Base-by-base conservation (phyloP, 2,329 filamentous ascomycete species). In the Pestalotiopsis sp. region DNA sequence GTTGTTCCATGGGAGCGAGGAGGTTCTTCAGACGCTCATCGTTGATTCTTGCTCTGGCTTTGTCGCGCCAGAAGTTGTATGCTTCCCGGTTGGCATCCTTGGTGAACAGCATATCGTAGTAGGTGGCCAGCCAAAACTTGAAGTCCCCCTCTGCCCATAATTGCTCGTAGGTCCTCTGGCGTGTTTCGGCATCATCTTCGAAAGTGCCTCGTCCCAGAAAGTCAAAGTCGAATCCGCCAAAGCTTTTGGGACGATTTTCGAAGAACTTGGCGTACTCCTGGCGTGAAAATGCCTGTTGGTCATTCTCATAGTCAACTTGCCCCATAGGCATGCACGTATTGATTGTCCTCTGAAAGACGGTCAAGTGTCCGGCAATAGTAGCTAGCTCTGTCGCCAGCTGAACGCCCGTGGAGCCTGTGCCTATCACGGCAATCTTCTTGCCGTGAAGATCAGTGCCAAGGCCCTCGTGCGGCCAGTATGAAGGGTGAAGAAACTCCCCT, bases 141-240 rank as follows among this genome's bases (percentile, higher is more conserved):
- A 88, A 88, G 0, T 86, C 87, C 1, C 86, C 86, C 0, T 80
- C 74, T 1, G 76, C 65, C 82, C 84, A 89, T 4, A 35, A 26
- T 30, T 80, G 1, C 78, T 67, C 40, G 74, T 70, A 65, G 78
- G 74, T 68, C 71, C 79, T 3, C 70, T 67, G 13, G 70, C 73
- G 24, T 72, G 73, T 69, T 58, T 84, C 83, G 0, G 80, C 76
- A 0, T 77, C 79, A 61, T 85, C 85, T 64, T 87, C 85, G 55
- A 86, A 85, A 0, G 87, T 88, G 59, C 85, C 83, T 63, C 83
- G 83, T 71, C 88, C 81, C 5, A 78, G 71, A 71, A 82, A 86
- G 70, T 87, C 85, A 70, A 87, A 91, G 3, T 81, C 76, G 74
- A 91, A 89, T 1, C 89, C 88, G 0, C 81, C 84, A 71, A 88